Evolutionary conservation across 495 filamentous ascomycete genomes (phyloP), one percentile per base, ranked within the genome.

Genomic region (Apiosordaria backusii): DNA sequence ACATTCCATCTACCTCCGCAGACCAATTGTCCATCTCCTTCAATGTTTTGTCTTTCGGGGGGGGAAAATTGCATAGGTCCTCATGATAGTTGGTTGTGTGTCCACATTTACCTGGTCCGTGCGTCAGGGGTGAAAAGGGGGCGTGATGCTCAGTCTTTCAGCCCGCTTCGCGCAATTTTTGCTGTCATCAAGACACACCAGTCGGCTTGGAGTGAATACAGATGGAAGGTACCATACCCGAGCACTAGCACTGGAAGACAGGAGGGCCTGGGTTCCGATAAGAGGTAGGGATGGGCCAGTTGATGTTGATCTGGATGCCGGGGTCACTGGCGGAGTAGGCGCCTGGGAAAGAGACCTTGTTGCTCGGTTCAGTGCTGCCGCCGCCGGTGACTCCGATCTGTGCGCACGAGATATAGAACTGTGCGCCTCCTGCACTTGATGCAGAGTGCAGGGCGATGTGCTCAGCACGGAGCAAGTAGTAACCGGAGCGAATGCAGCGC

Each of bases 391-490:
- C 68, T 57, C 60, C 63, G 53, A 80, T 63, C 71, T 81, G 79
- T 3, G 76, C 78, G 67, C 79, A 81, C 1, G 68, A 74, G 60
- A 84, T 72, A 66, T 85, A 86, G 66, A 85, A 85, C 74, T 81
- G 74, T 9, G 86, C 83, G 0, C 82, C 83, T 1, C 79, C 79
- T 4, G 69, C 65, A 7, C 70, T 68, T 45, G 66, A 65, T 9
- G 84, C 85, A 23, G 64, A 66, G 68, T 87, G 83, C 13, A 86
- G 75, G 16, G 75, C 85, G 60, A 88, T 81, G 64, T 86, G 84
- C 75, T 88, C 87, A 18, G 81, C 83, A 25, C 86, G 82, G 40
- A 88, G 73, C 19, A 89, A 83, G 65, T 88, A 88, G 66, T 83
- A 75, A 35, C 85, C 86, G 0, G 80, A 65, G 2, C 78, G 75